Evolutionary conservation across 306 rosid genomes (phyloP).

Genomic region (Quercus bicolor): DNA sequence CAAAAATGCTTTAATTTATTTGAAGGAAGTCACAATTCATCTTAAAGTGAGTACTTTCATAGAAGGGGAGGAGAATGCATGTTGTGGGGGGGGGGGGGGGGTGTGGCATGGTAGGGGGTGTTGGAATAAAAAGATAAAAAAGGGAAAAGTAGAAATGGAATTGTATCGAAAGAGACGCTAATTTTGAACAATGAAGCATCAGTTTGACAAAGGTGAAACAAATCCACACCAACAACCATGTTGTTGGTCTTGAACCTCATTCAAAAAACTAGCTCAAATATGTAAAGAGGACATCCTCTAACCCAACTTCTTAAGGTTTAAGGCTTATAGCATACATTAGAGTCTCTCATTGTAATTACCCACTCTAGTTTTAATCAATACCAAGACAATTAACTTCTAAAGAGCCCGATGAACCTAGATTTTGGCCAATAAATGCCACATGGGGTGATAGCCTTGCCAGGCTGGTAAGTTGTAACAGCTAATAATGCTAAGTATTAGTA

Average conservation of each 20-base stretch:
- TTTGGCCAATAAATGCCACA: not conserved
- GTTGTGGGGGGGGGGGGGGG: no score
- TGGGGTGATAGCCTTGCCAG: not conserved
- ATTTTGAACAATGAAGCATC: not conserved
- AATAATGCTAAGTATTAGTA: not conserved
- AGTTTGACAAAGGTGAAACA: not conserved
- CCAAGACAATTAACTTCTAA: not conserved
- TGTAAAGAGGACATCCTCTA: not conserved
- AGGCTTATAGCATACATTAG: not conserved
- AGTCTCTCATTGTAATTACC: not conserved
- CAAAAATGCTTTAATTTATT: slow-evolving; percentile 22
- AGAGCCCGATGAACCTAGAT: not conserved
- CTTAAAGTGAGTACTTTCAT: slow-evolving; percentile 1
- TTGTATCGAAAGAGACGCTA: not conserved
- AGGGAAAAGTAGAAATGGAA: not conserved
- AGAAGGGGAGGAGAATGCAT: not conserved
- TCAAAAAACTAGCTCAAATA: not conserved
- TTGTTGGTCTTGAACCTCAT: no score
- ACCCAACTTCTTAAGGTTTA: not conserved
- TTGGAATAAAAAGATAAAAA: not conserved
- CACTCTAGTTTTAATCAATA: not conserved
- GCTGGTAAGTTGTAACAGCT: not conserved
- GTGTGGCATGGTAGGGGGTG: rapidly evolving
- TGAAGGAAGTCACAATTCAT: slow-evolving; percentile 8
- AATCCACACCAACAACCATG: not conserved